phyloP scores from a whole-genome alignment of 257 asterid species.

The Osmanthus fragrans region DNA sequence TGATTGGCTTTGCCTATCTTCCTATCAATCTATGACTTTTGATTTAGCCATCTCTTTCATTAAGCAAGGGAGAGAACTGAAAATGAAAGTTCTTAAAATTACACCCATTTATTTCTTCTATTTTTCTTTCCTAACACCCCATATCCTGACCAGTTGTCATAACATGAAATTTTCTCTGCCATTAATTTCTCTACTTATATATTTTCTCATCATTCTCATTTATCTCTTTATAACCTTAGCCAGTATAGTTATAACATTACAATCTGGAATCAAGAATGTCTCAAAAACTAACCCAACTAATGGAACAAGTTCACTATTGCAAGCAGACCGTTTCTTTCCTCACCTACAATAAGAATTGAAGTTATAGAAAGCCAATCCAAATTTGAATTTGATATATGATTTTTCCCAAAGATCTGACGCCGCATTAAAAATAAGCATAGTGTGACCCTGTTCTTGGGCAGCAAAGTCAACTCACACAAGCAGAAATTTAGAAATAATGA shows the following conservation, averaged over 20 bases:
- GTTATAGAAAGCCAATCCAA: background rate
- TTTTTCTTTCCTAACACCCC: background rate
- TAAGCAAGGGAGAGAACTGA: background rate
- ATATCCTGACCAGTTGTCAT: background rate
- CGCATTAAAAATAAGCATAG: background rate
- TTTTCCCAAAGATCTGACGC: background rate
- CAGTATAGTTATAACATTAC: background rate
- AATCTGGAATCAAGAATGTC: background rate
- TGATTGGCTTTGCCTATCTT: background rate
- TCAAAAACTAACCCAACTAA: background rate
- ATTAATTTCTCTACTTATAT: background rate
- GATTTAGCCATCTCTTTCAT: background rate
- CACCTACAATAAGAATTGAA: background rate
- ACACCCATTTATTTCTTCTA: background rate
- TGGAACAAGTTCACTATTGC: background rate
- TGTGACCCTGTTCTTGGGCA: background rate
- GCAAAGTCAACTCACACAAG: background rate
- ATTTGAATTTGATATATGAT: background rate
- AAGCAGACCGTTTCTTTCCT: background rate
- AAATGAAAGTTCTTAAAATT: background rate
- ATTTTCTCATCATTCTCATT: background rate
- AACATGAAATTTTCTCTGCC: background rate
- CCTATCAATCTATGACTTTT: background rate
- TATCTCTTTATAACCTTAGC: background rate
- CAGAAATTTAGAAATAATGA: background rate